Evolutionary conservation across 2,329 filamentous ascomycete species (phyloP).

Genomic region (Cryphonectria nitschkei): DNA sequence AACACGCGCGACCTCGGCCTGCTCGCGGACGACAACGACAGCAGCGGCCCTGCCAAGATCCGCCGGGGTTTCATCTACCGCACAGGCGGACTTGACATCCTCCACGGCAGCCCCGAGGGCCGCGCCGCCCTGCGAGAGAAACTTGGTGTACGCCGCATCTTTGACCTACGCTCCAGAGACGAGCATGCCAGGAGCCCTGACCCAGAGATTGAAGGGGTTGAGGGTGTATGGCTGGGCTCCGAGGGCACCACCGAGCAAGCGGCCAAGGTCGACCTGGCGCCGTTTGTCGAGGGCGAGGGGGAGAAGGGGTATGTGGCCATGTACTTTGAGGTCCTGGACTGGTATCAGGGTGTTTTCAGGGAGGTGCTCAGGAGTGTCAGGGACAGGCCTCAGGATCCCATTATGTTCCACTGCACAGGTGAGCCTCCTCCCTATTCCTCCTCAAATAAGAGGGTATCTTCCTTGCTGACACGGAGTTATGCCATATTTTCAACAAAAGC

Average conservation of each 20-base stretch:
- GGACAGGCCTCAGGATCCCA: conserved; percentile 48
- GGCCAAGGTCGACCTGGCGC: conserved; percentile 41
- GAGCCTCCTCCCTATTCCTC: conserved; percentile 30
- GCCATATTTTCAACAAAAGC: conserved; percentile 39
- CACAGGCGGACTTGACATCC: conserved; percentile 47
- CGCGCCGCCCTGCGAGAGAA: conserved; percentile 42
- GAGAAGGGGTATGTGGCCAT: conserved; percentile 48
- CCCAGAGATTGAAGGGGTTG: conserved; percentile 48
- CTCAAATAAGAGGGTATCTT: neutral
- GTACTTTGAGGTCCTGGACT: conserved; percentile 51
- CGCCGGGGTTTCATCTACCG: conserved; percentile 50
- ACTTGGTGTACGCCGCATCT: conserved; percentile 49
- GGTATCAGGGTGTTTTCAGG: conserved; percentile 47
- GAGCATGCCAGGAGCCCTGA: conserved; percentile 51
- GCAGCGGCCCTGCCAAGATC: conserved; percentile 36
- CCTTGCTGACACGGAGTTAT: neutral
- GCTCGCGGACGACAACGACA: conserved; percentile 34
- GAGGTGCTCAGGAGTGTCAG: conserved; percentile 53
- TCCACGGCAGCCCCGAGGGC: conserved; percentile 38
- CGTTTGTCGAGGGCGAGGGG: conserved; percentile 51
- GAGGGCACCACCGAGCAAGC: conserved; percentile 39
- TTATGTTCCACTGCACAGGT: conserved; percentile 61
- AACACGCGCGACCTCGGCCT: conserved; percentile 57
- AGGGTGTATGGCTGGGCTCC: conserved; percentile 49
- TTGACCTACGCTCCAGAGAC: conserved; percentile 53